Percentiles rank a stretch among this genome's conserved stretches.
Conservation (phyloP, 441 rosid species). For the Viola pubescens region DNA sequence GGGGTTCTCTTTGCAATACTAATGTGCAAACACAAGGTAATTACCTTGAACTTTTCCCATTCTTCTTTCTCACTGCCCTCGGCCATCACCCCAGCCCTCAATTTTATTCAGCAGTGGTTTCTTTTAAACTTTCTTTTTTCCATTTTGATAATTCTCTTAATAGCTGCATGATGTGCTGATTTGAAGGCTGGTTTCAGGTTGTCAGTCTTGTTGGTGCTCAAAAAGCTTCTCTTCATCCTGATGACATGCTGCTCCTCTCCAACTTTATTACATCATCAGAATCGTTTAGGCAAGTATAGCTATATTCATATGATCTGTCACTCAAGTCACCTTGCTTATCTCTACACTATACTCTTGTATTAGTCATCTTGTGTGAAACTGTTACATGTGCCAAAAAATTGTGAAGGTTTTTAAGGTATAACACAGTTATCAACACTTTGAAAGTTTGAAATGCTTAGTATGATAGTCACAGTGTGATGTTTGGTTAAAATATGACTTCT, state of each 20-base stretch:
- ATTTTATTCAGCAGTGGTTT: slow-evolving; percentile 1
- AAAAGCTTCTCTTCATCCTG: slow-evolving; percentile 94
- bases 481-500: no score
- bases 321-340: no score
- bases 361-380: no score
- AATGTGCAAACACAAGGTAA: slow-evolving; percentile 91
- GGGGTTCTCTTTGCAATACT: slow-evolving; percentile 86
- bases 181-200: slow-evolving; percentile 48
- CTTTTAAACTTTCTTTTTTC: background rate
- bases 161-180: slow-evolving; percentile 16
- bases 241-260: slow-evolving; percentile 87
- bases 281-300: slow-evolving; percentile 67
- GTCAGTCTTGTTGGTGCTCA: slow-evolving; percentile 94
- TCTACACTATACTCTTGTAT: no score
- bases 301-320: no score
- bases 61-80: background rate
- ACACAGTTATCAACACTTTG: background rate
- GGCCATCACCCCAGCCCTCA: background rate
- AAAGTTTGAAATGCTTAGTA: background rate
- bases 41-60: slow-evolving; percentile 4
- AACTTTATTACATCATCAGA: slow-evolving; percentile 88
- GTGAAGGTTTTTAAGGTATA: background rate
- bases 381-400: background rate
- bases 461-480: no score
- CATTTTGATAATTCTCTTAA: slow-evolving; percentile 3